Evolutionary conservation across 192 early-diverging fungal genomes (phyloP).

Genomic region (Podila epicladia): DNA sequence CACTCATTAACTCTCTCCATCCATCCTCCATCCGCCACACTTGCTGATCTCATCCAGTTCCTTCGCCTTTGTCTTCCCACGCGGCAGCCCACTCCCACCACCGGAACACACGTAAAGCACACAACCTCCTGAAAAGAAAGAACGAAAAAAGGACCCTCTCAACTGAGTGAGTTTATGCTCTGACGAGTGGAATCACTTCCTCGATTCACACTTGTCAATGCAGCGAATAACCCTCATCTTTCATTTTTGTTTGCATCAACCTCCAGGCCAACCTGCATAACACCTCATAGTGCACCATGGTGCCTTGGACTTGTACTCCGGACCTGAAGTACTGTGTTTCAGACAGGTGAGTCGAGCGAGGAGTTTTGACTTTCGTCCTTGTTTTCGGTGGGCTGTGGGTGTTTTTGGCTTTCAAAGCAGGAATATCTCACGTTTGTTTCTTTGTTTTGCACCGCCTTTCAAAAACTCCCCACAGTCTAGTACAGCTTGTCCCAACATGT

Average conservation of each 20-base stretch:
- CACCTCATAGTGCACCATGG: background rate
- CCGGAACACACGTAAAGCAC: background rate
- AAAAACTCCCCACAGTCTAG: slow-evolving; percentile 4
- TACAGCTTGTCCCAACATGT: slow-evolving; percentile 47
- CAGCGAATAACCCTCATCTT: too few relatives aligned
- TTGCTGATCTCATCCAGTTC: background rate
- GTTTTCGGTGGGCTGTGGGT: too few relatives aligned
- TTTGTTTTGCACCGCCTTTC: background rate
- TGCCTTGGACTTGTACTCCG: slow-evolving; percentile 3
- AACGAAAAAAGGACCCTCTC: too few relatives aligned
- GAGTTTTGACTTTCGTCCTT: too few relatives aligned
- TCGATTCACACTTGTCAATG: too few relatives aligned
- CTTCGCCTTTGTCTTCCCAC: background rate
- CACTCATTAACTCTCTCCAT: background rate
- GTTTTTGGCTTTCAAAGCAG: too few relatives aligned
- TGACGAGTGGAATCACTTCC: too few relatives aligned
- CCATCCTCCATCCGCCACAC: background rate
- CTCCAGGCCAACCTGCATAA: too few relatives aligned
- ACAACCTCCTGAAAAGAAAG: background rate
- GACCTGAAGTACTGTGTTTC: background rate
- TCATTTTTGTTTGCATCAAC: too few relatives aligned
- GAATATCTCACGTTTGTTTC: too few relatives aligned
- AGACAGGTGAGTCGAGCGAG: background rate
- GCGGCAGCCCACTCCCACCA: background rate
- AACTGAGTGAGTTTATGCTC: too few relatives aligned